Evolutionary conservation across 2,329 filamentous ascomycete species (phyloP), one percentile per base, ranked within the genome.

Genomic region (Calonectria leucothoes): DNA sequence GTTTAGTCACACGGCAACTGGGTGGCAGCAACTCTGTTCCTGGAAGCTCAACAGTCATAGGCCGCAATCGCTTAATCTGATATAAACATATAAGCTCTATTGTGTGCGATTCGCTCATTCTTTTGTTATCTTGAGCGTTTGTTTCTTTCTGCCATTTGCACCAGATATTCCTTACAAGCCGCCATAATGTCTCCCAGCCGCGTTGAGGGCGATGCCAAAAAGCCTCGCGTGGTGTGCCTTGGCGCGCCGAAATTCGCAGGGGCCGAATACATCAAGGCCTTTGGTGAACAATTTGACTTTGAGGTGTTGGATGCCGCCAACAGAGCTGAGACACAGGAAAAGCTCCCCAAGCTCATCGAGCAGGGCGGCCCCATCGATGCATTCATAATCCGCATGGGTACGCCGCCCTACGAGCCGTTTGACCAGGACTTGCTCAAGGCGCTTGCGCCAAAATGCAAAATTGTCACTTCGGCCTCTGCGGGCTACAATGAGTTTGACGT

Each of bases 321-420:
- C 74, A 82, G 84, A n/a, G 77, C 76, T 2, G 81, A 86, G 73
- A 84, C 83, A 0, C 80, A 84, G 48, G 66, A 76, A 15, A 74
- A 79, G 67, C 76, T 88, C 6, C 85, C 85, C 3, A 79, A 80
- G 23, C 76, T 82, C 49, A 82, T 86, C 31, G 61, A 61, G n/a
- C 39, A 66, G 23, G 65, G 70, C 6, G 86, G 87, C 0, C 85
- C 86, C 0, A 82, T 87, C 45, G 85, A 88, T 73, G 87, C 84
- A 2, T 85, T 88, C 72, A 82, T 89, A 52, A 85, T 89, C 71
- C 86, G 85, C 33, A 88, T 89, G 86, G 87, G 87, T 35, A 88
- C 86, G 1, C 82, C 81, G 20, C 85, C 87, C 0, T 88, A 86
- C 73, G 87, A 88, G 79, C 87, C 87, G 0, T 89, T 89, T 74